Base-by-base conservation (phyloP, 495 filamentous ascomycete genomes). In the Tuber indicum region DNA sequence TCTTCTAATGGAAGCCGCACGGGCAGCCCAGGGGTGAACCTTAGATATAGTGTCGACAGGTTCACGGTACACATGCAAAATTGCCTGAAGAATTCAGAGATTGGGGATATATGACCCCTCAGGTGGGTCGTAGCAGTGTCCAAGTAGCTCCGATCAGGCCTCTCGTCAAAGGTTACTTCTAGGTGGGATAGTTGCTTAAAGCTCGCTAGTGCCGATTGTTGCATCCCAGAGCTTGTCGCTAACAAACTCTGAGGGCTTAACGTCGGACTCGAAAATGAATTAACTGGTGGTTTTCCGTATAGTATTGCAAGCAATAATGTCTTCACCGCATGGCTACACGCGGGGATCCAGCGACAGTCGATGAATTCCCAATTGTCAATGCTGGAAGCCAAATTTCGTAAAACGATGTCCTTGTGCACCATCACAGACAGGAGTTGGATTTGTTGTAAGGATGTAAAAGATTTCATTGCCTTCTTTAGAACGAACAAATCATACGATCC, bases 321-420 rank as follows among this genome's bases (percentile, higher is more conserved):
- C 73, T 83, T 75, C 49, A 81, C 81, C 44, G 78, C 82, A 69
- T 80, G 82, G 49, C 72, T 76, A 39, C 81, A 83, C 70, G 82
- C 82, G n/a, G 82, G 82, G 43, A 81, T 80, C 82, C 82, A 83
- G 52, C 79, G 80, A 75, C 82, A 83, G 75, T 83, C 82, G 66
- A 81, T 78, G 62, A 79, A 83, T 17, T 83, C 82, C 82, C 82
- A 83, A 26, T 79, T 77, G 69, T 83, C 75, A 76, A 79, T 77
- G 41, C 78, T 77, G 42, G 78, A 81, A 26, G 81, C 82, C 3
- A 83, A 77, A 72, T 82, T 81, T 58, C 82, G 81, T 44, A 83
- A 81, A 52, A 82, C 82, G 62, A 81, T 81, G 69, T 83, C 82
- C 39, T 84, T 81, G 72, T 83, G 79, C n/a, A 83, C 75, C 82